A percentile compares a stretch with the other conserved stretches of the same genome.
Conservation (phyloP, 768 basidiomycete genomes). For the Strobilomyces confusus region DNA sequence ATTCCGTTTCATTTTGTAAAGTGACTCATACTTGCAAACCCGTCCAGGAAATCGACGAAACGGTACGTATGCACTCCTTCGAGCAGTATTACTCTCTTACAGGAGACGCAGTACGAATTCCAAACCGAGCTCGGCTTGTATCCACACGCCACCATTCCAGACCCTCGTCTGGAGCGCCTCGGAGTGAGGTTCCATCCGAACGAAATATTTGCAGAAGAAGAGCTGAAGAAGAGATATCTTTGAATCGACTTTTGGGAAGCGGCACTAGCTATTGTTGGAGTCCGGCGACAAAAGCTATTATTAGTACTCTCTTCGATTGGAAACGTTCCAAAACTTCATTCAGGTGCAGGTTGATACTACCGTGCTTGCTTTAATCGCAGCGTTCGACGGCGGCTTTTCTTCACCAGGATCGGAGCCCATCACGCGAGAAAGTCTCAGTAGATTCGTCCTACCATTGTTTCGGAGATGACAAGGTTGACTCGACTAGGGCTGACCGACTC, state of each 20-base stretch:
- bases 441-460: no score
- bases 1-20: background rate
- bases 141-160: constrained; percentile 16
- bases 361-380: no score
- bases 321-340: no score
- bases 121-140: constrained; percentile 28
- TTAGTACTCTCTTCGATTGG: no score
- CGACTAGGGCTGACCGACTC: no score
- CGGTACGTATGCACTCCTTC: constrained; percentile 14
- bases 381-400: no score
- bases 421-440: no score
- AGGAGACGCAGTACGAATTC: constrained; percentile 16
- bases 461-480: no score
- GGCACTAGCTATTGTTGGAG: no score
- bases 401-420: no score
- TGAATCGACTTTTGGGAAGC: background rate
- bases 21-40: background rate
- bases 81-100: background rate
- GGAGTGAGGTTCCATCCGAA: constrained; percentile 26
- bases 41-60: constrained; percentile 21
- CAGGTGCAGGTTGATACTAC: no score
- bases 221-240: constrained; percentile 16
- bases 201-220: constrained; percentile 15
- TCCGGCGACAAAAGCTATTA: no score
- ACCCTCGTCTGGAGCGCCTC: constrained; percentile 24